Base-by-base conservation (phyloP, 345 rosid genomes). In the Rhizophora mangle region DNA sequence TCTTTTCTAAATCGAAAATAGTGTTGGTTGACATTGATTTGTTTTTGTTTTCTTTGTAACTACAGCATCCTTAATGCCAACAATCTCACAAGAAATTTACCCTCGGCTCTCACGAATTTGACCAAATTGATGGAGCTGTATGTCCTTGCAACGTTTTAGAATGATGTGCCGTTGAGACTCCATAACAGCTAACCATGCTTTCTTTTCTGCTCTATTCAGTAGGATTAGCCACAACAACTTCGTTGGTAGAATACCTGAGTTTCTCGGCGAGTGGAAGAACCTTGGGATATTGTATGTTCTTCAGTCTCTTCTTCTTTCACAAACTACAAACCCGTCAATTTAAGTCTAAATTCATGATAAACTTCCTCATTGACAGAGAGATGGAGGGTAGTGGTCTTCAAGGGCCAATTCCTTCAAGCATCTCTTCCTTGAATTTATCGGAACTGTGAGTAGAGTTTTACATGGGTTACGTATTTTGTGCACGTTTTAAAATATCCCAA, bases 1-100 rank as follows among this genome's bases (percentile, higher is more conserved):
- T 43, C 49, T 13, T 43, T 43, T 43, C 49, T 43, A 13, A 11
- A 43, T 43, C 4, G 19, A 43, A 5, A 39, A 21, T 16, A 6
- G 21, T 1, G 10, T 13, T 47, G 24, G 21, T 46, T 3, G 29
- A 63, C 20, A 39, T 2, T 63, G 43, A 6, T 47, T 36, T 55
- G 11, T 16, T 34, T 13, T 26, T 49, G 24, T 43, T 56, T 43
- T 1, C 30, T 22, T 21, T 36, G 20, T 59, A 37, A 21, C 52
- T 51, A 8, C 76, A 73, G 76, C 22, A 15, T 62, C 62, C 71
- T 73, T 36, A 73, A 62, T 37, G 76, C 67, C 18, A 73, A 73
- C 47, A n/a, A 73, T 61, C 67, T 73, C 13, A 61, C 72, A 22
- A 72, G 76, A 62, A 36, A 36, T n/a, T 53, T 67, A 26, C 76